Percentiles rank a stretch among this genome's conserved stretches.
Evolutionary conservation across 2,329 filamentous ascomycete genomes (phyloP).

Genomic region (Calonectria henricotiae): DNA sequence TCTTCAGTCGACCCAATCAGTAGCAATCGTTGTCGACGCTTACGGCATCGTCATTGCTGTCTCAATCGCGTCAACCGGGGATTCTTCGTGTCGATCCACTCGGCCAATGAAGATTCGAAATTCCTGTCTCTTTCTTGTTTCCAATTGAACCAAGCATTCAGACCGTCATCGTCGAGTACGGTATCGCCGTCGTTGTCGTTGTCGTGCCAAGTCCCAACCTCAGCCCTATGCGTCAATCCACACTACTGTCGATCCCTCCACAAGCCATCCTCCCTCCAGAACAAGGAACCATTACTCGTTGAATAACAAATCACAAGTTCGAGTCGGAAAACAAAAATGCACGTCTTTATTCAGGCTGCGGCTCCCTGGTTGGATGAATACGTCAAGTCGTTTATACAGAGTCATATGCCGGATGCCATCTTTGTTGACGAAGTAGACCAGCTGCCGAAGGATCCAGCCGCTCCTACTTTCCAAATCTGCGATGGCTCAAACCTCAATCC

Average conservation of each 20-base stretch:
- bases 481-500: conserved; percentile 57
- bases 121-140: conserved; percentile 7
- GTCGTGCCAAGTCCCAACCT: background rate
- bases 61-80: background rate
- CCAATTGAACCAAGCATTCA: background rate
- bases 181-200: background rate
- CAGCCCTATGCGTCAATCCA: conserved; percentile 19
- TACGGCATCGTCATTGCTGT: background rate
- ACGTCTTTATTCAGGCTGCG: conserved; percentile 47
- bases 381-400: conserved; percentile 53
- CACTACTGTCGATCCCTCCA: conserved; percentile 7
- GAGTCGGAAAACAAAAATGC: conserved; percentile 36
- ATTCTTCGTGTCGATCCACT: background rate
- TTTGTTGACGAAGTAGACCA: conserved; percentile 53
- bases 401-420: conserved; percentile 52
- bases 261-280: conserved; percentile 19
- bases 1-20: conserved; percentile 1
- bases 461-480: conserved; percentile 54
- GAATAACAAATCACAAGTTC: background rate
- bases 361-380: conserved; percentile 56
- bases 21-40: background rate
- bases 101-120: background rate
- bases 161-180: background rate
- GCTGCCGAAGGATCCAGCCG: conserved; percentile 49
- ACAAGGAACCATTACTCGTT: background rate